Percentiles rank a stretch among this genome's conserved stretches.
These are phyloP conservation scores for Penicillium macrosclerotiorum DNA, from an alignment of 495 filamentous ascomycete genomes.

Conservation along the genomic window DNA sequence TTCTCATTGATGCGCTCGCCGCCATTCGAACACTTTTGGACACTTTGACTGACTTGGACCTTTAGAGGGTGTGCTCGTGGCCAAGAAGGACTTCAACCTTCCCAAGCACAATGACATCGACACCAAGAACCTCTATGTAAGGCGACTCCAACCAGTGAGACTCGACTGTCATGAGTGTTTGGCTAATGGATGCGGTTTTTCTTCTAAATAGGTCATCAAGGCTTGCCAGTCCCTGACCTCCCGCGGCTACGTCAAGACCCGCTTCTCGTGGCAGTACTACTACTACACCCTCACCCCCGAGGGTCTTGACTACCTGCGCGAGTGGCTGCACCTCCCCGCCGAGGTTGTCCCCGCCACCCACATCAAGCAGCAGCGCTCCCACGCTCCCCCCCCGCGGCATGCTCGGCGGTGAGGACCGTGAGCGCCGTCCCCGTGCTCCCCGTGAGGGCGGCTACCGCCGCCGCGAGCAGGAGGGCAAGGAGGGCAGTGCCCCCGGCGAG, in stretches of 20 bases:
- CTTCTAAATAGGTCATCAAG: conserved; percentile 77
- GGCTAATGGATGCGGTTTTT: conserved; percentile 4
- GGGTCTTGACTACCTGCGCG: conserved; percentile 99
- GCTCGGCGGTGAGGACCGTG: conserved; percentile 89
- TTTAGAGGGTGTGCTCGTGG: conserved; percentile 94
- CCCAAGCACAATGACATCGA: conserved; percentile 92
- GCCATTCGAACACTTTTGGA: neutral
- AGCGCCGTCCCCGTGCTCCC: conserved; percentile 77
- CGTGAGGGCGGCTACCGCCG: conserved; percentile 93
- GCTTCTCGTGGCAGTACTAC: conserved; percentile 99
- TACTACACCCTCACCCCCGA: conserved; percentile 99
- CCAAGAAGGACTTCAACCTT: conserved; percentile 97
- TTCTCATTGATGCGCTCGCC: conserved; percentile 3
- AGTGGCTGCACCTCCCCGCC: conserved; percentile 99
- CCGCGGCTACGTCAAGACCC: conserved; percentile 97
- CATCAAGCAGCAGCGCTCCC: conserved; percentile 99
- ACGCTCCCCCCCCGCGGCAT: conserved; percentile 97
- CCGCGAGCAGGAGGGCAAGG: conserved; percentile 86
- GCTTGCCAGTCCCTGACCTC: conserved; percentile 96
- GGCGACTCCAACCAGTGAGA: conserved; percentile 22
- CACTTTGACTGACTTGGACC: conserved; percentile 18
- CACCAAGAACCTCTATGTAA: conserved; percentile 91
- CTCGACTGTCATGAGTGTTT: neutral
- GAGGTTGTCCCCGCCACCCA: conserved; percentile 99
- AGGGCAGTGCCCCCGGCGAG: conserved; percentile 91